These are phyloP conservation scores for Ogataea angusta DNA, from an alignment of 805 yeast species.

Conservation along the genomic window DNA sequence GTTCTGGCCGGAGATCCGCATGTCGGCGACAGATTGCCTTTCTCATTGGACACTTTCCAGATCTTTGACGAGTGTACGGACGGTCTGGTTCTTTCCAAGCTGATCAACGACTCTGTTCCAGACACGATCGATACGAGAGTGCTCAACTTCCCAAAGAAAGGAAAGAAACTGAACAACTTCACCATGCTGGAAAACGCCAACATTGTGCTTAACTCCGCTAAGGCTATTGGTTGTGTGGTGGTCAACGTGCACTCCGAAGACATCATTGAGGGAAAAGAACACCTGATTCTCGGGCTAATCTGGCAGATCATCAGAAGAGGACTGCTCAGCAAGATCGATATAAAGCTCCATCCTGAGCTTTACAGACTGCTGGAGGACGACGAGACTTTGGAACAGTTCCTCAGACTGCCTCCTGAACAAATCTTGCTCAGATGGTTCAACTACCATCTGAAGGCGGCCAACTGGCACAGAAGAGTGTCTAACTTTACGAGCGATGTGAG, in stretches of 20 bases:
- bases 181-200: constrained; percentile 97
- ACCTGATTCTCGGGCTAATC: constrained; percentile 82
- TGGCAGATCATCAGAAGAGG: constrained; percentile 99
- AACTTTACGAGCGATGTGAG: constrained; percentile 86
- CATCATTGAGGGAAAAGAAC: constrained; percentile 89
- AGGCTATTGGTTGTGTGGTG: constrained; percentile 97
- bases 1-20: constrained; percentile 87
- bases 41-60: constrained; percentile 92
- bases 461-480: constrained; percentile 78
- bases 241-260: constrained; percentile 97
- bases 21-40: constrained; percentile 80
- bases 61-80: constrained; percentile 95
- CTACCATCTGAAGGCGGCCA: constrained; percentile 90
- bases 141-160: constrained; percentile 78
- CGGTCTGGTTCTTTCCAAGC: constrained; percentile 87
- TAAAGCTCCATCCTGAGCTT: constrained; percentile 92
- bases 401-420: constrained; percentile 96
- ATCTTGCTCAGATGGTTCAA: constrained; percentile 96
- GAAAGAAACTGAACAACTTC: constrained; percentile 83
- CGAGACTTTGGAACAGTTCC: constrained; percentile 94
- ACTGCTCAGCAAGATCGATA: constrained; percentile 88
- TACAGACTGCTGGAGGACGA: constrained; percentile 93
- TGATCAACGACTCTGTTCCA: constrained; percentile 96
- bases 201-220: constrained; percentile 96
- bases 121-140: constrained; percentile 98